Conservation (phyloP, 129 eudicot genomes). For the Chrysanthemum seticuspe region DNA sequence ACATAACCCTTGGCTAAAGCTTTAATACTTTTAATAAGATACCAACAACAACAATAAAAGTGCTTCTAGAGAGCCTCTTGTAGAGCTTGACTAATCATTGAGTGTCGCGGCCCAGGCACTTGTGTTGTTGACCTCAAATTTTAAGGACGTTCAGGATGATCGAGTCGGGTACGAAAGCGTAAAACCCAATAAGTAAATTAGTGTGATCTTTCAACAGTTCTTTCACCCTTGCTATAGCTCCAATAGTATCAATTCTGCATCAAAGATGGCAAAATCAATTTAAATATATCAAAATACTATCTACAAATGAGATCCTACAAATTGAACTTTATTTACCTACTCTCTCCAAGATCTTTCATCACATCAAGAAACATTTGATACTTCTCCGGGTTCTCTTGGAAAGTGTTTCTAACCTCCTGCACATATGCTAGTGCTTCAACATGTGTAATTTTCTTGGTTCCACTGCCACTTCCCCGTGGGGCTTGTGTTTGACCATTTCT, state of each 20-base stretch:
- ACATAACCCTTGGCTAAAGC: slow-evolving; percentile 9
- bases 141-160: no score
- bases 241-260: slow-evolving; percentile 84
- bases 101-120: slow-evolving; percentile 40
- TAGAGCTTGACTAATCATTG: slow-evolving; percentile 30
- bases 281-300: not conserved
- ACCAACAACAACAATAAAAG: no score
- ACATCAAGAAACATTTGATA: slow-evolving; percentile 77
- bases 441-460: slow-evolving; percentile 45
- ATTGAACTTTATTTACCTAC: slow-evolving; percentile 43
- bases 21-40: slow-evolving; percentile 19
- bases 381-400: slow-evolving; percentile 76
- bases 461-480: slow-evolving; percentile 43
- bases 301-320: not conserved
- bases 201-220: slow-evolving; percentile 86
- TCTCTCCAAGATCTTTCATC: slow-evolving; percentile 85
- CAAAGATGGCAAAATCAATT: slow-evolving; percentile 2
- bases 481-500: slow-evolving; percentile 71
- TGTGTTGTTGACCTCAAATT: slow-evolving; percentile 20
- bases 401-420: slow-evolving; percentile 90
- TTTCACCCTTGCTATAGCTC: slow-evolving; percentile 88
- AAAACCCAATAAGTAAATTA: slow-evolving; percentile 75
- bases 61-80: not conserved
- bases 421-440: slow-evolving; percentile 81
- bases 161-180: slow-evolving; percentile 78